Evolutionary conservation across 176 grass and related monocot species (phyloP), one percentile per base, ranked within the genome.

Genomic region (Bothriochloa decipiens): DNA sequence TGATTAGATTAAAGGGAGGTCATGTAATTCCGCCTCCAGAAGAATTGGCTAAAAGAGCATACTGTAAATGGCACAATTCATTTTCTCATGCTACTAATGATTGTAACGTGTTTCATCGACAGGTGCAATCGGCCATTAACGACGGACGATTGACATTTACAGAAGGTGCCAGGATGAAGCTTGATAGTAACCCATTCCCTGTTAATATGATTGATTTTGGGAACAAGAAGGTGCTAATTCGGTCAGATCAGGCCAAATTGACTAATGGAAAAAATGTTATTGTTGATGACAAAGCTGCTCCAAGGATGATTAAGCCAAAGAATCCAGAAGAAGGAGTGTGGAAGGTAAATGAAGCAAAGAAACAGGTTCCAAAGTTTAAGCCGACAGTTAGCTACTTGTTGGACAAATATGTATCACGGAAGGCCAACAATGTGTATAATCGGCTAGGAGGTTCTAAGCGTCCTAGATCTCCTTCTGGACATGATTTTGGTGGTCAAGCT

Each of bases 11-110:
- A 7, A 72, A 25, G 26, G 70, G 26, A 27, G 41, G 70, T 13
- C 70, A 72, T 72, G 70, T 74, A 8, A 74, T 74, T 74, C 70
- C 42, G 2, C 23, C 70, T 28, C 41, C 23, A 8, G 23, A 73
- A 8, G 42, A 49, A 73, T 49, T 73, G 70, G 70, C 23, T 28
- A 73, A 17, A 28, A 73, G 7, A 16, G 22, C 70, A 17, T 72
- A 45, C 2, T 46, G 68, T 26, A 71, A 46, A 13, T 46, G 43
- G 33, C 66, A 69, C 15, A 7, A 33, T 32, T 33, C 63, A 1
- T 33, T 16, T 67, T 67, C 65, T 18, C 65, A 67, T 20, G 68
- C 68, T 41, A 70, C 68, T 70, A 41, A 70, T 70, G 68, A 70
- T 5, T 70, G 68, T 41, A 70, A 69, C 0, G 35, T 40, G 18